Percentiles rank a stretch among this genome's conserved stretches.
Conservation (phyloP, 495 filamentous ascomycete species). For the Penicillium alfredii region DNA sequence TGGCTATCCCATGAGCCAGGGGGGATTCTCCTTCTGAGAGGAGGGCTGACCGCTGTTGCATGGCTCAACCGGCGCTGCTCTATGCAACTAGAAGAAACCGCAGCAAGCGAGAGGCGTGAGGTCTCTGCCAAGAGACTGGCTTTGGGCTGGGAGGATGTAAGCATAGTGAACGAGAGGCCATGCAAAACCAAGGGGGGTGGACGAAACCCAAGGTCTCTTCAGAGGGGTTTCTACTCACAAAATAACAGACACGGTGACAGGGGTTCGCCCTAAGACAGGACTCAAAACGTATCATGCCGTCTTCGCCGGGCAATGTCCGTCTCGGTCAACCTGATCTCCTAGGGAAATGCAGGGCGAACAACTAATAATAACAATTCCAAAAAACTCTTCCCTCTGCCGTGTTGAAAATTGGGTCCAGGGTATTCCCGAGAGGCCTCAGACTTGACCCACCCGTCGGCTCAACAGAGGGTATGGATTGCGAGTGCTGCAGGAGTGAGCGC, state of each 20-base stretch:
- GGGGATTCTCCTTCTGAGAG: slow-evolving; percentile 28
- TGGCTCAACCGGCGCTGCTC: slow-evolving; percentile 11
- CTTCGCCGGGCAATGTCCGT: slow-evolving; percentile 17
- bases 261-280: slow-evolving; percentile 7
- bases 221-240: slow-evolving; percentile 16
- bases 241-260: slow-evolving; percentile 12
- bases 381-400: slow-evolving; percentile 14
- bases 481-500: slow-evolving; percentile 4
- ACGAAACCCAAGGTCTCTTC: slow-evolving; percentile 1
- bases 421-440: not conserved
- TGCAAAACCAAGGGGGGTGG: not conserved
- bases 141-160: slow-evolving; percentile 18
- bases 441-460: slow-evolving; percentile 9
- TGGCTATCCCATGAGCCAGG: slow-evolving; percentile 45
- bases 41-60: slow-evolving; percentile 4
- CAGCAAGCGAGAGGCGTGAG: slow-evolving; percentile 14
- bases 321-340: not conserved
- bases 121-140: slow-evolving; percentile 6
- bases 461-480: not conserved
- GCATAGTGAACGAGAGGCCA: slow-evolving; percentile 9
- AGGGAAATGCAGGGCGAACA: slow-evolving; percentile 9
- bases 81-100: slow-evolving; percentile 3
- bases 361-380: slow-evolving; percentile 3
- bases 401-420: not conserved
- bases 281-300: slow-evolving; percentile 16